Conservation (phyloP, 2,329 filamentous ascomycete species). For the Fusarium circinatum region DNA sequence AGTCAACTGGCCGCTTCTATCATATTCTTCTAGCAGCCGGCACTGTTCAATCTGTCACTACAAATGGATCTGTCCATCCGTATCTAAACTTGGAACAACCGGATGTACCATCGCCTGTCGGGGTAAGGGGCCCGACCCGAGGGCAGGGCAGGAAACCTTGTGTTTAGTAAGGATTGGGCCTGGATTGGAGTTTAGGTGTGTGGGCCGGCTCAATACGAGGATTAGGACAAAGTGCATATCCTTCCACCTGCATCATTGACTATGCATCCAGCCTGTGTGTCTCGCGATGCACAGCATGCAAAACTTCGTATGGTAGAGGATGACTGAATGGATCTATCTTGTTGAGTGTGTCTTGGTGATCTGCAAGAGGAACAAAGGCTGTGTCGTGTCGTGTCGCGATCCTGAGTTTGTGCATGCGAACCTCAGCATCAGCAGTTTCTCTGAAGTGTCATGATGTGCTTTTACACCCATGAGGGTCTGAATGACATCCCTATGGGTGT, state of each 20-base stretch:
- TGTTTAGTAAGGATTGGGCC: constrained; percentile 33
- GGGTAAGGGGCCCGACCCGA: constrained; percentile 35
- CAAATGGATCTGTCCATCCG: constrained; percentile 21
- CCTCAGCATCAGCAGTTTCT: not conserved
- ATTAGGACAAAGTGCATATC: constrained; percentile 2
- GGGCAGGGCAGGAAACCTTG: constrained; percentile 29
- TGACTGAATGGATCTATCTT: not conserved
- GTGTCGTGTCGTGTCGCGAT: constrained; percentile 16
- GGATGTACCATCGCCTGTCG: constrained; percentile 34
- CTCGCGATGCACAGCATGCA: constrained; percentile 12
- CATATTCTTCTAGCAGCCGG: not conserved
- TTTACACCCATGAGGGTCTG: constrained; percentile 3
- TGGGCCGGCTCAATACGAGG: constrained; percentile 37
- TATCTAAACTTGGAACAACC: constrained; percentile 40
- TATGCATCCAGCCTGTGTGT: constrained; percentile 29
- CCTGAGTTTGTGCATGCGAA: not conserved
- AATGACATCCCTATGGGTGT: not conserved
- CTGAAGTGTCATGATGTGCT: not conserved
- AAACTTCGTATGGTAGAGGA: not conserved
- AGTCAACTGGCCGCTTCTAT: not conserved
- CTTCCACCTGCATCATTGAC: constrained; percentile 12
- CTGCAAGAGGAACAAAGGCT: constrained; percentile 6
- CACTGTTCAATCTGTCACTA: constrained; percentile 23
- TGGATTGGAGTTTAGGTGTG: constrained; percentile 30
- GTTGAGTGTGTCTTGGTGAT: not conserved